Evolutionary conservation across 257 asterid genomes (phyloP).

Genomic region (Lycium barbarum): DNA sequence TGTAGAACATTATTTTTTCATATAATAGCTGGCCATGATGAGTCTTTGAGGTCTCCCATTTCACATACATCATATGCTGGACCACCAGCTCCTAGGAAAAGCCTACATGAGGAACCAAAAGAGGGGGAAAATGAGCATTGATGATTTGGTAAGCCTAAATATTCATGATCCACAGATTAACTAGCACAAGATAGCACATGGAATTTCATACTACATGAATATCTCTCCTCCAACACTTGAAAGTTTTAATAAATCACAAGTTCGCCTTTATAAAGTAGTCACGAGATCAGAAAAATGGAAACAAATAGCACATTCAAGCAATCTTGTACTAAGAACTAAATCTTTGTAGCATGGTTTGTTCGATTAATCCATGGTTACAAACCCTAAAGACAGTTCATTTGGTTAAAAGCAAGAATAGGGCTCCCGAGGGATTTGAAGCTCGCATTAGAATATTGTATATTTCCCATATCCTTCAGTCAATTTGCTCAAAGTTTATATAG

Average conservation of each 20-base stretch:
- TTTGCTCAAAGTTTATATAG: background rate
- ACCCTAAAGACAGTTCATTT: background rate
- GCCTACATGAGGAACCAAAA: conserved; percentile 8
- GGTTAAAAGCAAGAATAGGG: background rate
- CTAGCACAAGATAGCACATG: background rate
- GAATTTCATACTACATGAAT: background rate
- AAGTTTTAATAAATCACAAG: background rate
- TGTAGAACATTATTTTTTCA: background rate
- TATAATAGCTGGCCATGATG: background rate
- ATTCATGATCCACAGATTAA: background rate
- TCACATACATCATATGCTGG: background rate
- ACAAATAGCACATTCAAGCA: background rate
- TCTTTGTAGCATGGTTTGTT: background rate
- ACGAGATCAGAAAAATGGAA: background rate
- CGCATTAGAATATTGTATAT: background rate
- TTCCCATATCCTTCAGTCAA: conserved; percentile 1
- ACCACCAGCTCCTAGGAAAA: background rate
- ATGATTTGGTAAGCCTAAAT: background rate
- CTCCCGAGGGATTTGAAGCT: background rate
- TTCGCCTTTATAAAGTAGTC: background rate
- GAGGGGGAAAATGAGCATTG: background rate
- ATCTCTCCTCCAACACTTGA: background rate
- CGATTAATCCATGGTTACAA: background rate
- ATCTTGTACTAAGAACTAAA: background rate
- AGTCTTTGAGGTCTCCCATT: background rate